Evolutionary conservation across 768 basidiomycete species (phyloP).

Genomic region (Lactifluus pinguis): DNA sequence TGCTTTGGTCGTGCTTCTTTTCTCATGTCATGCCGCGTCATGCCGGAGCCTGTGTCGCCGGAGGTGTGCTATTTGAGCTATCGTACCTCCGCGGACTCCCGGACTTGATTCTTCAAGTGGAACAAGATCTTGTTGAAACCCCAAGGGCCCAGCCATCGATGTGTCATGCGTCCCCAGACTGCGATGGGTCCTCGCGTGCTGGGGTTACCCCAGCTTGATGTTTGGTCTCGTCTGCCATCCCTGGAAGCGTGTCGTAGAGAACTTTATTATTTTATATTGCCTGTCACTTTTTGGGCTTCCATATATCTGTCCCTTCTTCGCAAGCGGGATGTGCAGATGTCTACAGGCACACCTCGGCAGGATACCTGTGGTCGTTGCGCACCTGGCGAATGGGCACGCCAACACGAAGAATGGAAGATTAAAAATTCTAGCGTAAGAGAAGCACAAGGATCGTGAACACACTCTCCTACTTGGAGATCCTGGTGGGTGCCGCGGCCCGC

Average conservation of each 20-base stretch:
- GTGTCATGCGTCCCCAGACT: not conserved
- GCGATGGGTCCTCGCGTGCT: not conserved
- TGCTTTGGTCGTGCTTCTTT: not conserved
- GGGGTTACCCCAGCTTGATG: not conserved
- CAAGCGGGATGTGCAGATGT: not conserved
- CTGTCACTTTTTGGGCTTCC: not conserved
- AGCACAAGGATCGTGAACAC: not conserved
- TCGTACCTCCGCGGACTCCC: conserved; percentile 12
- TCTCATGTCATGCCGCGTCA: conserved; percentile 8
- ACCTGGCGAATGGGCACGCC: not conserved
- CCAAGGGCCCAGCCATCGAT: not conserved
- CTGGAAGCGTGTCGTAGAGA: not conserved
- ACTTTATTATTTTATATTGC: not conserved
- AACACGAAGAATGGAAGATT: not conserved
- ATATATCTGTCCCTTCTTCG: not conserved
- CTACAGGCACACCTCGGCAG: not conserved
- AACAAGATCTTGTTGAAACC: conserved; percentile 4
- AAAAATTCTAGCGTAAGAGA: not conserved
- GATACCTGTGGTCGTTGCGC: not conserved
- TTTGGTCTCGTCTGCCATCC: not conserved
- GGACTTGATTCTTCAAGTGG: conserved; percentile 3
- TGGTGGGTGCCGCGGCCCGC: not conserved
- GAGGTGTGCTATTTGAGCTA: not conserved
- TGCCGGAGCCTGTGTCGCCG: conserved; percentile 1
- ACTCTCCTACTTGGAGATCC: not conserved